These are phyloP conservation scores for Coriolopsis trogii DNA, from an alignment of 1,284 basidiomycete genomes.

Conservation along the genomic window DNA sequence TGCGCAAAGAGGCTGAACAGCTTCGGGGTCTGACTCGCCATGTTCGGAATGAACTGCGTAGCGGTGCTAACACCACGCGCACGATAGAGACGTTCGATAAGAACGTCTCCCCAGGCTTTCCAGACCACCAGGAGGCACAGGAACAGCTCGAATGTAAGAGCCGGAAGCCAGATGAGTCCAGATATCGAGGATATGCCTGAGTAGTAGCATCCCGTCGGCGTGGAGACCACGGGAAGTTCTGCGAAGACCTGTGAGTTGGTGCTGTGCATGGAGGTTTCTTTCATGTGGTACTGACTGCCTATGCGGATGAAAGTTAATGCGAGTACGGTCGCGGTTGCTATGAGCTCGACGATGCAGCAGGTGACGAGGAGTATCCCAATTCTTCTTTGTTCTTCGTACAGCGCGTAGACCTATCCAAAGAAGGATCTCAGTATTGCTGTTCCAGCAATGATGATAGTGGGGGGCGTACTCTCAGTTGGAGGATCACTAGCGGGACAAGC, in stretches of 20 bases:
- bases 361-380: conserved; percentile 21
- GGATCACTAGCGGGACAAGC: no score
- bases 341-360: conserved; percentile 21
- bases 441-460: no score
- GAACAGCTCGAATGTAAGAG: conserved; percentile 30
- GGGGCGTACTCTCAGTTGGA: no score
- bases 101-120: conserved; percentile 23
- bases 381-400: conserved; percentile 25
- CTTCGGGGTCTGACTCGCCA: background rate
- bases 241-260: background rate
- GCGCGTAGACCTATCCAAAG: conserved; percentile 30
- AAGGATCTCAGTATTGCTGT: no score
- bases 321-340: conserved; percentile 26
- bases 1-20: background rate
- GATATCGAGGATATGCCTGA: conserved; percentile 25
- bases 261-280: background rate
- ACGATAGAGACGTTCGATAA: background rate
- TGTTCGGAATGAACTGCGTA: background rate
- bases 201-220: conserved; percentile 31
- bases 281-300: conserved; percentile 14
- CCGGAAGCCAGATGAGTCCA: conserved; percentile 32
- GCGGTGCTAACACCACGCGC: background rate
- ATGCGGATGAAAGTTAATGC: conserved; percentile 27
- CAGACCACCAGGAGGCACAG: conserved; percentile 30
- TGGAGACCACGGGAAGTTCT: conserved; percentile 31